phyloP scores from a whole-genome alignment of 163 green algal genomes.

The Picocystis sp. region DNA sequence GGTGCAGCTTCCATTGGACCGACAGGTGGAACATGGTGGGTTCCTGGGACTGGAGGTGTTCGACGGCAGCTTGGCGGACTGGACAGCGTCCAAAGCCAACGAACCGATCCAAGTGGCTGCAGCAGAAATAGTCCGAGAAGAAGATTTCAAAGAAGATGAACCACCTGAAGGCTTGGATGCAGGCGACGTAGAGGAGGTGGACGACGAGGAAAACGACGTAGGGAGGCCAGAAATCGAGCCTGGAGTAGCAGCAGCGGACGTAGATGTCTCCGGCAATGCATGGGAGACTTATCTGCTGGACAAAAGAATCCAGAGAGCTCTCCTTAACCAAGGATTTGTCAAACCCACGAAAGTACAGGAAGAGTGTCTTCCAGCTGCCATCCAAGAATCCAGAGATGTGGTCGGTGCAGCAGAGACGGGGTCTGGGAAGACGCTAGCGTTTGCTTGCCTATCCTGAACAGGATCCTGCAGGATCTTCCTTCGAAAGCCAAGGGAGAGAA shows the following conservation, averaged over 20 bases:
- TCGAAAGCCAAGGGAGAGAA: constrained; percentile 3
- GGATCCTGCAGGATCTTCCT: constrained; percentile 33
- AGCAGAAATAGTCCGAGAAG: too few relatives aligned
- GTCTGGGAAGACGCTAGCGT: constrained; percentile 27
- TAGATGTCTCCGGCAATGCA: constrained; percentile 8
- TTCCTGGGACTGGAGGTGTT: too few relatives aligned
- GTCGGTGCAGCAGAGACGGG: constrained; percentile 88
- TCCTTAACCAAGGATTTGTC: constrained; percentile 34
- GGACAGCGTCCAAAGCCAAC: too few relatives aligned
- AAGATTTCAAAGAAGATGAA: too few relatives aligned
- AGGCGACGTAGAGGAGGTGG: too few relatives aligned
- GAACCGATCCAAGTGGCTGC: too few relatives aligned
- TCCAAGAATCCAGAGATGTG: constrained; percentile 54
- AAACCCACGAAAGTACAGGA: constrained; percentile 72
- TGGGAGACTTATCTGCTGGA: constrained; percentile 40
- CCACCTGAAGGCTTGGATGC: too few relatives aligned
- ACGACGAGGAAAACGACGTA: too few relatives aligned
- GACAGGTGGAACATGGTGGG: too few relatives aligned
- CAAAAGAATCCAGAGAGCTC: constrained; percentile 19
- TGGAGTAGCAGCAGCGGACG: constrained; percentile 7
- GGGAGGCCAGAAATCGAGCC: too few relatives aligned
- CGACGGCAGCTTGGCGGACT: too few relatives aligned
- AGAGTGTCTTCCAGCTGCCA: constrained; percentile 62
- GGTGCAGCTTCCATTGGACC: too few relatives aligned
- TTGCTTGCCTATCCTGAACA: constrained; percentile 33